Evolutionary conservation across 2,329 filamentous ascomycete genomes (phyloP), one percentile per base, ranked within the genome.

Genomic region (Ophiostoma sp.): DNA sequence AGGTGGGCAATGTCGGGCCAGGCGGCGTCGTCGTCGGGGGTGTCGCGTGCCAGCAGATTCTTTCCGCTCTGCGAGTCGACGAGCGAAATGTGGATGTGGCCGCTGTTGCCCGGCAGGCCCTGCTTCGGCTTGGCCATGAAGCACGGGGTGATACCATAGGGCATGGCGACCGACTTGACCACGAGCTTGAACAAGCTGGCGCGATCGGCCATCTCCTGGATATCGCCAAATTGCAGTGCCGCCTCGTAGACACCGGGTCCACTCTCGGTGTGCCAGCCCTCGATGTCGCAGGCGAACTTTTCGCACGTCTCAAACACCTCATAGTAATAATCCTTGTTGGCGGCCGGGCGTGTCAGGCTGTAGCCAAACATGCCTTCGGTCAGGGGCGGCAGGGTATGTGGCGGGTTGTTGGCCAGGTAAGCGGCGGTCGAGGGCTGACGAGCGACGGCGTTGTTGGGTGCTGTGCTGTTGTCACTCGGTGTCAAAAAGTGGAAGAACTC

Each of bases 51-150:
- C 78, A 99, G 92, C 28, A 98, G 87, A 79, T 99, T 99, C 80
- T 91, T 92, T 74, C 93, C 93, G n/a, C 36, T 45, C 36, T 88
- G 87, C 78, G 93, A 91, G 79, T 95, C 93, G 22, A 95, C 91
- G 11, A 99, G 85, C 0, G 95, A 98, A 75, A 98, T 87, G 81
- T 99, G 96, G 87, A 97, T 95, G 81, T 99, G 96, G 0, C 96
- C 96, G 76, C 92, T 96, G 84, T 98, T 98, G 64, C 96, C 96
- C 0, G 96, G 96, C 0, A 98, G 85, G 0, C 95, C 94, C 78
- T 97, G 89, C 77, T 93, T 91, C 2, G 96, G 96, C 83, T 99
- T 99, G 19, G 96, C 96, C 96, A 99, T 99, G 85, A 99, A 99
- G 82, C 93, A 97, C 0, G 96, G 96, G 0, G 94, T 97, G 80